Evolutionary conservation across 192 early-diverging fungal species (phyloP).

Genomic region (Entomortierella parvispora): DNA sequence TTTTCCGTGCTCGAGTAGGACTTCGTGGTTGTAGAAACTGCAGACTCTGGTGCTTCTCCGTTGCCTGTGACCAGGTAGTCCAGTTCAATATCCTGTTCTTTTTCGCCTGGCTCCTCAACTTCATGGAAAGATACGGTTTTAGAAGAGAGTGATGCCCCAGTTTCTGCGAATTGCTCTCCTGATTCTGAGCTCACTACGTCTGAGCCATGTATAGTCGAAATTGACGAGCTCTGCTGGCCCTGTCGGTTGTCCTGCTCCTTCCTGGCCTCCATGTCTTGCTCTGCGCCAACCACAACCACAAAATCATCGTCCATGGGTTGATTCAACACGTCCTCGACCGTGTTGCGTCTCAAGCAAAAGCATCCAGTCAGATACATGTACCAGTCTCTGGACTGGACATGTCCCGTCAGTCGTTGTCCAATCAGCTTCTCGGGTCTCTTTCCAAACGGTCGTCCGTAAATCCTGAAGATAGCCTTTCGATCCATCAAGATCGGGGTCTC

Average conservation of each 20-base stretch:
- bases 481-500: slow-evolving; percentile 23
- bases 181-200: too few species aligned
- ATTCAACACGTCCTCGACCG: slow-evolving; percentile 22
- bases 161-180: too few species aligned
- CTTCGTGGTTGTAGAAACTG: neutral
- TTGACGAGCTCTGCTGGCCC: too few species aligned
- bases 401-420: slow-evolving; percentile 1
- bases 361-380: slow-evolving; percentile 25
- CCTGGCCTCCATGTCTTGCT: too few species aligned
- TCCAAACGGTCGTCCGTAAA: slow-evolving; percentile 45
- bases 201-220: too few species aligned
- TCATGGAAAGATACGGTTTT: neutral
- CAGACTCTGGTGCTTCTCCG: neutral
- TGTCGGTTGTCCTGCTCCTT: too few species aligned
- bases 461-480: slow-evolving; percentile 24
- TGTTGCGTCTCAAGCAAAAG: slow-evolving; percentile 18
- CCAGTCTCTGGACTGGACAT: slow-evolving; percentile 6
- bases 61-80: neutral
- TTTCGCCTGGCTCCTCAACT: neutral
- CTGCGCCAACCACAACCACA: too few species aligned
- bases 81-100: neutral
- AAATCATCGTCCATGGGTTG: neutral
- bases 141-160: neutral
- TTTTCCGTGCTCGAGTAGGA: neutral
- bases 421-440: slow-evolving; percentile 18